phyloP scores from a whole-genome alignment of 208 protist species.

The Borovskyia barvae region DNA sequence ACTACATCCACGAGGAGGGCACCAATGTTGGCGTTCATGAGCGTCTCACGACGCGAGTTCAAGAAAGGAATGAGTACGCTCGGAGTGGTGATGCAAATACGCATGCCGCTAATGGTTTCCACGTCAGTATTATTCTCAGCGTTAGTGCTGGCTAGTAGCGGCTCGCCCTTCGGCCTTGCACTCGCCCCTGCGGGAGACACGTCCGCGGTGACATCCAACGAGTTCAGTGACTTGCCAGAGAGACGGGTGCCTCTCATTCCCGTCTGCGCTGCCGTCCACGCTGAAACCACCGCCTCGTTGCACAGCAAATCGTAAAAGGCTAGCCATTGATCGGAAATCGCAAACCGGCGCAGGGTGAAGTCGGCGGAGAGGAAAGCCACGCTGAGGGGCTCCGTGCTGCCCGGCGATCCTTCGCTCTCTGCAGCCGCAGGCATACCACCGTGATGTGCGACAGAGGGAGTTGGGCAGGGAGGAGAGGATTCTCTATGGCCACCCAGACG shows the following conservation, averaged over 20 bases:
- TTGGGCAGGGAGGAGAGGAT: too few relatives aligned
- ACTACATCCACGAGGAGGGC: constrained; percentile 66
- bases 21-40: constrained; percentile 67
- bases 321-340: constrained; percentile 85
- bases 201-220: too few relatives aligned
- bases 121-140: too few relatives aligned
- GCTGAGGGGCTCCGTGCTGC: constrained; percentile 20
- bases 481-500: constrained; percentile 1
- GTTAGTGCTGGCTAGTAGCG: background rate
- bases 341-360: constrained; percentile 81
- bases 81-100: constrained; percentile 61
- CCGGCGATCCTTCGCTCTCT: background rate
- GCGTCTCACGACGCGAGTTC: constrained; percentile 42
- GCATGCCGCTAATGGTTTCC: constrained; percentile 41
- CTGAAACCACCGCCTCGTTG: constrained; percentile 63
- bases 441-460: background rate
- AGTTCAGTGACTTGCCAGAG: too few relatives aligned
- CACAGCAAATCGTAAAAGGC: constrained; percentile 73
- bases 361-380: constrained; percentile 60
- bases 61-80: constrained; percentile 75
- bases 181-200: too few relatives aligned
- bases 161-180: background rate
- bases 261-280: constrained; percentile 29
- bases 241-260: background rate
- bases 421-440: background rate